Conservation (phyloP, 2,329 filamentous ascomycete species). For the Lecanicillium sp. region DNA sequence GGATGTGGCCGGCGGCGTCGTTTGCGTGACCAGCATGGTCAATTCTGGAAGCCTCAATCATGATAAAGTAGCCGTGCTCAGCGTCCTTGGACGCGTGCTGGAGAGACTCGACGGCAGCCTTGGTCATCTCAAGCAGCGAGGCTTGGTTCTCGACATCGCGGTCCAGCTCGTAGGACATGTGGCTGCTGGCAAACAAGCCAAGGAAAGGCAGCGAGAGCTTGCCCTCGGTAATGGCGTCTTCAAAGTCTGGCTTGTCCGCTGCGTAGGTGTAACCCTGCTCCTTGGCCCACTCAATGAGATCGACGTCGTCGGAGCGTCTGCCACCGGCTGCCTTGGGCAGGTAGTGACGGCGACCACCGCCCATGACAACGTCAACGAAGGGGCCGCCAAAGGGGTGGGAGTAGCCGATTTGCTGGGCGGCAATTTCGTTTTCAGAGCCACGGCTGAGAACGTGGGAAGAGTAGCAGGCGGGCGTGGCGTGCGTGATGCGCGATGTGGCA, state of each 20-base stretch:
- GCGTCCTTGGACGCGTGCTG: slow-evolving; percentile 9
- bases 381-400: slow-evolving; percentile 15
- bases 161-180: slow-evolving; percentile 16
- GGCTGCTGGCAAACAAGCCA: slow-evolving; percentile 12
- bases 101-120: slow-evolving; percentile 13
- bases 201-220: slow-evolving; percentile 14
- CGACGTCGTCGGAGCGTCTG: slow-evolving; percentile 12
- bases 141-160: slow-evolving; percentile 12
- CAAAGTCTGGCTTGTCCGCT: slow-evolving; percentile 11
- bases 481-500: slow-evolving; percentile 16
- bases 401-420: slow-evolving; percentile 16
- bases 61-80: slow-evolving; percentile 15
- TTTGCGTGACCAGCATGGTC: slow-evolving; percentile 17
- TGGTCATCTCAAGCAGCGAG: slow-evolving; percentile 14
- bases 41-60: slow-evolving; percentile 17
- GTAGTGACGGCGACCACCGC: slow-evolving; percentile 15
- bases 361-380: slow-evolving; percentile 15
- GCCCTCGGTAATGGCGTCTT: slow-evolving; percentile 7
- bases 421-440: slow-evolving; percentile 17
- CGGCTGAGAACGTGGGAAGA: slow-evolving; percentile 15
- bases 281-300: slow-evolving; percentile 15
- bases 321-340: slow-evolving; percentile 13
- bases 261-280: slow-evolving; percentile 14
- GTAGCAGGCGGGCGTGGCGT: slow-evolving; percentile 17
- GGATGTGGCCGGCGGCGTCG: slow-evolving; percentile 14